phyloP scores from a whole-genome alignment of 805 yeast species.

The Kodamaea restingae region DNA sequence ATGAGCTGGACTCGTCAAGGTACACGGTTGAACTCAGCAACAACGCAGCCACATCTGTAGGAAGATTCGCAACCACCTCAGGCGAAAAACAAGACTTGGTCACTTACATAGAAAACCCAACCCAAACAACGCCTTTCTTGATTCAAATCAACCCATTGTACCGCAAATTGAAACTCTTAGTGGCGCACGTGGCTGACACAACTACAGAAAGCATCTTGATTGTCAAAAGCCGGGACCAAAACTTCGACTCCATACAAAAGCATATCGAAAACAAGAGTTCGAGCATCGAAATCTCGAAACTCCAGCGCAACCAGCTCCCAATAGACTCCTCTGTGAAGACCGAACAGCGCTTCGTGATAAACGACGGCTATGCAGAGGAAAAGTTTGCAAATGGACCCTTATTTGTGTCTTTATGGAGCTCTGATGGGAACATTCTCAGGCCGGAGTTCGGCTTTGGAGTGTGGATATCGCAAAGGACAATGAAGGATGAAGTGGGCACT shows the following conservation, averaged over 20 bases:
- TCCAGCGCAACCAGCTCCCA: constrained; percentile 25
- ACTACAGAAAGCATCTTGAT: constrained; percentile 24
- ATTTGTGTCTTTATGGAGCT: constrained; percentile 26
- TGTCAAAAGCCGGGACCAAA: constrained; percentile 23
- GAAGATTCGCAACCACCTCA: constrained; percentile 15
- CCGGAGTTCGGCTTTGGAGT: constrained; percentile 23
- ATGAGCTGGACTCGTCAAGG: constrained; percentile 23
- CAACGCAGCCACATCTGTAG: constrained; percentile 19
- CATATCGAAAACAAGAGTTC: constrained; percentile 1
- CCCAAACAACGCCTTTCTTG: constrained; percentile 26
- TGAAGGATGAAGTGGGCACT: constrained; percentile 4
- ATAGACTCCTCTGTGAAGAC: constrained; percentile 15
- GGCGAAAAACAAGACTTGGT: constrained; percentile 14
- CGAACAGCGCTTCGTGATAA: constrained; percentile 24
- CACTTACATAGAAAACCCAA: constrained; percentile 25
- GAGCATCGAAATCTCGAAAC: constrained; percentile 26
- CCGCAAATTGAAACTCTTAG: constrained; percentile 23
- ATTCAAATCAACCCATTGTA: constrained; percentile 22
- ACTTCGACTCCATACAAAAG: constrained; percentile 10
- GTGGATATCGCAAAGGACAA: constrained; percentile 18
- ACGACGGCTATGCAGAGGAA: constrained; percentile 17
- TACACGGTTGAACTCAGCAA: constrained; percentile 19
- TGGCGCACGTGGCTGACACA: constrained; percentile 12
- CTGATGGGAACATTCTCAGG: constrained; percentile 11
- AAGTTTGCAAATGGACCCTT: constrained; percentile 16